phyloP scores from a whole-genome alignment of 768 basidiomycete species.

The Lentinula sp. region DNA sequence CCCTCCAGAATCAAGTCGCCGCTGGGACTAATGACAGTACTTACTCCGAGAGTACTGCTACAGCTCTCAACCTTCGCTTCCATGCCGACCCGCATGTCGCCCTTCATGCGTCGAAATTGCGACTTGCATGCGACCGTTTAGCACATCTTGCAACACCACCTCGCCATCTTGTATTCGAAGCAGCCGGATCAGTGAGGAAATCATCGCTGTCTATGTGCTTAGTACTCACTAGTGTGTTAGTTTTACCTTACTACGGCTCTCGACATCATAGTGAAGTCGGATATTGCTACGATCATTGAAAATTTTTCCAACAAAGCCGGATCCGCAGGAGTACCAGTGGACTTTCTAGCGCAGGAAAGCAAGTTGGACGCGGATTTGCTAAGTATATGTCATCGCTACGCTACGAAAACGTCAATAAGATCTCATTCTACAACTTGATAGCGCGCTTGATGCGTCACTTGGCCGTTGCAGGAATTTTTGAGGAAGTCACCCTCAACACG shows the following conservation, averaged over 20 bases:
- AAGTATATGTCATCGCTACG: neutral
- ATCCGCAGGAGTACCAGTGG: neutral
- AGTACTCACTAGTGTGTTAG: neutral
- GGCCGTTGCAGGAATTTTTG: slow-evolving; percentile 4
- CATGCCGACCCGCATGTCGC: neutral
- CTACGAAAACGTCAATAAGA: neutral
- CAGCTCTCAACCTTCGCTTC: slow-evolving; percentile 2
- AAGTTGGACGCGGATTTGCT: neutral
- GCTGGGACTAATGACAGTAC: neutral
- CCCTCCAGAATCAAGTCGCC: neutral
- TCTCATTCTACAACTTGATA: neutral
- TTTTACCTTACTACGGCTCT: slow-evolving; percentile 4
- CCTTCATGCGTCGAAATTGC: neutral
- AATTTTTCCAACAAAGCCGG: neutral
- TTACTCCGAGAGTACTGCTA: neutral
- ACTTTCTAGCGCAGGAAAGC: neutral
- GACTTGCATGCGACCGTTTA: slow-evolving; percentile 1
- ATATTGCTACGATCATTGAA: slow-evolving; percentile 6
- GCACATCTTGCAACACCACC: slow-evolving; percentile 6
- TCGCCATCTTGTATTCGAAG: slow-evolving; percentile 8
- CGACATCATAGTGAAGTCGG: slow-evolving; percentile 2
- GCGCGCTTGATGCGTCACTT: slow-evolving; percentile 8
- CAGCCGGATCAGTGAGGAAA: slow-evolving; percentile 4
- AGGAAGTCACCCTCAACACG: slow-evolving; percentile 1
- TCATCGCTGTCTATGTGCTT: neutral